These are phyloP conservation scores for Anisogramma anomala DNA, from an alignment of 2,329 filamentous ascomycete genomes.

Conservation along the genomic window DNA sequence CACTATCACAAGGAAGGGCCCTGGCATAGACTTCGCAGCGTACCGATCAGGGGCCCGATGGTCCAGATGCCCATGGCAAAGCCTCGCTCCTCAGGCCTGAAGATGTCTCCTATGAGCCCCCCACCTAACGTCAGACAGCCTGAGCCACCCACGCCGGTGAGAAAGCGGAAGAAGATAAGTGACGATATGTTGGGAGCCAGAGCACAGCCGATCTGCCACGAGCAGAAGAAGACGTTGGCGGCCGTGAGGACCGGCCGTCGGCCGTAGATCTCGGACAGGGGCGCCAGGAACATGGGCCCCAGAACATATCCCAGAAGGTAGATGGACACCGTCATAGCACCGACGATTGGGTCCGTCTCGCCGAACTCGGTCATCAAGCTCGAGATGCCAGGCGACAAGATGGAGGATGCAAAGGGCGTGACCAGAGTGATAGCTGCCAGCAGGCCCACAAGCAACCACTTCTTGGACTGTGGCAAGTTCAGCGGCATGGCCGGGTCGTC, in stretches of 20 bases:
- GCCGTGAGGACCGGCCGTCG: constrained; percentile 42
- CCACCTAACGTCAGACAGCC: constrained; percentile 43
- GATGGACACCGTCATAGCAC: constrained; percentile 47
- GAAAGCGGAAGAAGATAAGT: constrained; percentile 48
- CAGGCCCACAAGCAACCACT: constrained; percentile 46
- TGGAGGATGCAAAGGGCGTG: constrained; percentile 54
- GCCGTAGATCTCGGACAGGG: constrained; percentile 54
- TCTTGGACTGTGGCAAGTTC: constrained; percentile 43
- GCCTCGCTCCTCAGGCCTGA: constrained; percentile 34
- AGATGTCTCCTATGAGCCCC: constrained; percentile 44
- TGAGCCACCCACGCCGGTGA: constrained; percentile 47
- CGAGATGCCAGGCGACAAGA: constrained; percentile 38
- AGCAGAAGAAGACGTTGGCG: constrained; percentile 49
- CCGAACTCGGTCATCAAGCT: constrained; percentile 34
- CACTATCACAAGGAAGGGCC: no score
- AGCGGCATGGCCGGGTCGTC: constrained; percentile 47
- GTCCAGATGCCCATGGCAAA: constrained; percentile 40
- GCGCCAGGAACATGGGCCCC: constrained; percentile 45
- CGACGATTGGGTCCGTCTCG: constrained; percentile 30
- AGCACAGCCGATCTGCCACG: constrained; percentile 54
- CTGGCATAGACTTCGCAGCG: no score
- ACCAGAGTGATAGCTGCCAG: constrained; percentile 52
- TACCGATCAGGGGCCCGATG: constrained; percentile 31
- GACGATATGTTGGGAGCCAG: constrained; percentile 40
- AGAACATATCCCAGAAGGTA: constrained; percentile 49